Evolutionary conservation across 2,329 filamentous ascomycete species (phyloP), one percentile per base, ranked within the genome.

Genomic region (Diaporthe vexans): DNA sequence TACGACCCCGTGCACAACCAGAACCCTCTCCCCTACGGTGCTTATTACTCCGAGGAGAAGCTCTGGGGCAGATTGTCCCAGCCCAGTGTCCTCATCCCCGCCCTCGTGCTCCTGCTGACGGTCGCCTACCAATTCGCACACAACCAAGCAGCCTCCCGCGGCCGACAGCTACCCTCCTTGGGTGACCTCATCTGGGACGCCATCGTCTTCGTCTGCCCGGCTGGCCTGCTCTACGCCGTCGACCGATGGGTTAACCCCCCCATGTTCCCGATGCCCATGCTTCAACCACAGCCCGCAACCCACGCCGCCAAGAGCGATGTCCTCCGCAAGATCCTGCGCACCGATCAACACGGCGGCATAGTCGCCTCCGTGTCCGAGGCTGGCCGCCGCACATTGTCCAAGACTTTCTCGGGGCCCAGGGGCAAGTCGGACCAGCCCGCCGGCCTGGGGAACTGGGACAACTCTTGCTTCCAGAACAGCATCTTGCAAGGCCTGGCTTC

Each of bases 391-490:
- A 87, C 89, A 26, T 81, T 91, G 3, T 86, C 85, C 52, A 88
- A 86, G 17, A 81, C 92, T 61, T 89, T 89, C 0, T 86, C 83
- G 54, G 84, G 80, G 71, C 81, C 84, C 48, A 88, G 85, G 77
- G 77, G 79, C 33, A 82, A 82, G 33, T 79, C 83, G 33, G 85
- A 88, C 58, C 83, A 83, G 43, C 93, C 87, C 67, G 88, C 86
- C 1, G 97, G 97, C 0, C 85, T 98, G 71, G 95, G 94, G 13
- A 99, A 99, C 82, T 93, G 92, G 85, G 94, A 97, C 85, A 98
- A 98, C 81, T 98, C 95, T 1, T 98, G 97, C 86, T 99, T 97
- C 82, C 97, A 98, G 83, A 99, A 99, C 83, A 98, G 95, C 81
- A 93, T 98, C 26, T 91, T 99, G 15, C 95, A 98, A 82, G 92